Percentiles rank a stretch among this genome's conserved stretches.
Evolutionary conservation across 352 stramenopile genomes (phyloP).

Genomic region (Pythium phragmitis): DNA sequence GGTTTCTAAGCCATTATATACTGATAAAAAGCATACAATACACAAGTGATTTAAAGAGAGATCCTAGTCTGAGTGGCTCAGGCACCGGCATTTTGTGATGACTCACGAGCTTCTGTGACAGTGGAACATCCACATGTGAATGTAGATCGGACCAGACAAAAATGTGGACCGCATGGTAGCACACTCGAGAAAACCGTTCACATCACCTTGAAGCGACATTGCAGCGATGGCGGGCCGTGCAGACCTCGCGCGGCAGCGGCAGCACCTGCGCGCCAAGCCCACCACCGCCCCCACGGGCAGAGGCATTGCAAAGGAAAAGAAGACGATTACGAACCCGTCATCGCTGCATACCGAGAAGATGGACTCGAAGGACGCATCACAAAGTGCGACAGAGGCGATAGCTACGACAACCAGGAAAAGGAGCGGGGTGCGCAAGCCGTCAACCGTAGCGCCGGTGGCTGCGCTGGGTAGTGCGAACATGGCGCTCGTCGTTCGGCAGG

Average conservation of each 20-base stretch:
- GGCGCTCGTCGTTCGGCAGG: constrained; percentile 44
- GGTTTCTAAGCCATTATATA: too few relatives aligned
- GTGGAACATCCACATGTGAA: neutral
- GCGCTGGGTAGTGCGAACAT: constrained; percentile 6
- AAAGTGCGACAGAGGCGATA: neutral
- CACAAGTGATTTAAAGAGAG: neutral
- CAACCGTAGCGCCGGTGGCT: neutral
- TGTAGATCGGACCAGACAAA: neutral
- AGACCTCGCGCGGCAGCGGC: constrained; percentile 25
- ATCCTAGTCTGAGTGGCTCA: neutral
- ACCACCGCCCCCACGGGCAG: neutral
- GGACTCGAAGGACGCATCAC: neutral
- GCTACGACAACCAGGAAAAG: neutral
- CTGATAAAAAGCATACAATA: too few relatives aligned
- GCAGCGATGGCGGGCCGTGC: constrained; percentile 1
- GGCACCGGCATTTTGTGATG: constrained; percentile 12
- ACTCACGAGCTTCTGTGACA: constrained; percentile 6
- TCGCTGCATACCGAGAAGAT: neutral
- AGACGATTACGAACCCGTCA: neutral
- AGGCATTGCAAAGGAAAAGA: neutral
- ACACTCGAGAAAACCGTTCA: neutral
- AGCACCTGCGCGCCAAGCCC: constrained; percentile 23
- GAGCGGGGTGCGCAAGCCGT: neutral
- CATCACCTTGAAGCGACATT: constrained; percentile 8
- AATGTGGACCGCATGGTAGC: constrained; percentile 1